phyloP scores from a whole-genome alignment of 768 basidiomycete genomes.

The Lactifluus hygrophoroides region DNA sequence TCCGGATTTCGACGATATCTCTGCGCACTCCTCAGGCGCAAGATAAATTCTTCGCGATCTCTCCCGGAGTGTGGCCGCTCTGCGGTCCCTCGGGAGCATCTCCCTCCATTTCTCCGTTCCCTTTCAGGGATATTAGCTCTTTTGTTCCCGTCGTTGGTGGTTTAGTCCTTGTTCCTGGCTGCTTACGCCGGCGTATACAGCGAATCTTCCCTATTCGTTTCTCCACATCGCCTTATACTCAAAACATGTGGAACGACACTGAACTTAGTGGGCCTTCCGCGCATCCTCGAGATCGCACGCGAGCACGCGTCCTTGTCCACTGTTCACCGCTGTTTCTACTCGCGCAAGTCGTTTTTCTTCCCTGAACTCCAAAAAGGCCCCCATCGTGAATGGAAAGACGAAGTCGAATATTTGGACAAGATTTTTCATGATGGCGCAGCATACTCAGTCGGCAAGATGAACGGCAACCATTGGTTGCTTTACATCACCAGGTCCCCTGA shows the following conservation, averaged over 20 bases:
- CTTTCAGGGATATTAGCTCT: slow-evolving; percentile 1
- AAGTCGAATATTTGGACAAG: slow-evolving; percentile 85
- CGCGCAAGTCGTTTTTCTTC: slow-evolving; percentile 98
- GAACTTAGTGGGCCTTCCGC: slow-evolving; percentile 89
- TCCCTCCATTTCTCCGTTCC: slow-evolving; percentile 10
- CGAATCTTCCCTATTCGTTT: slow-evolving; percentile 95
- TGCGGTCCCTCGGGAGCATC: neutral
- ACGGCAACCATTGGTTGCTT: slow-evolving; percentile 97
- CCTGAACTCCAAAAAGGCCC: slow-evolving; percentile 92
- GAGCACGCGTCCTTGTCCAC: slow-evolving; percentile 52
- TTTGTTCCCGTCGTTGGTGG: neutral
- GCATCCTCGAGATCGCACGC: slow-evolving; percentile 89
- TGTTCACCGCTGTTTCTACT: slow-evolving; percentile 94
- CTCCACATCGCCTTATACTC: slow-evolving; percentile 90
- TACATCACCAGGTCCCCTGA: slow-evolving; percentile 71
- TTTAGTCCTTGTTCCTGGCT: slow-evolving; percentile 1
- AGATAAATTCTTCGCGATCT: neutral
- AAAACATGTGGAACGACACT: slow-evolving; percentile 99
- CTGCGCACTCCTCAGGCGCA: neutral
- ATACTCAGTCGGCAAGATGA: slow-evolving; percentile 95
- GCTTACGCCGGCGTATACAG: slow-evolving; percentile 36
- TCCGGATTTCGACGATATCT: neutral
- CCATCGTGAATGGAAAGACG: slow-evolving; percentile 88
- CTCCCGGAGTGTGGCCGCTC: neutral
- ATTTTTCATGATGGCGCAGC: slow-evolving; percentile 86